Conservation (phyloP, 2,329 filamentous ascomycete genomes). For the Sarocladiaceae sp. region DNA sequence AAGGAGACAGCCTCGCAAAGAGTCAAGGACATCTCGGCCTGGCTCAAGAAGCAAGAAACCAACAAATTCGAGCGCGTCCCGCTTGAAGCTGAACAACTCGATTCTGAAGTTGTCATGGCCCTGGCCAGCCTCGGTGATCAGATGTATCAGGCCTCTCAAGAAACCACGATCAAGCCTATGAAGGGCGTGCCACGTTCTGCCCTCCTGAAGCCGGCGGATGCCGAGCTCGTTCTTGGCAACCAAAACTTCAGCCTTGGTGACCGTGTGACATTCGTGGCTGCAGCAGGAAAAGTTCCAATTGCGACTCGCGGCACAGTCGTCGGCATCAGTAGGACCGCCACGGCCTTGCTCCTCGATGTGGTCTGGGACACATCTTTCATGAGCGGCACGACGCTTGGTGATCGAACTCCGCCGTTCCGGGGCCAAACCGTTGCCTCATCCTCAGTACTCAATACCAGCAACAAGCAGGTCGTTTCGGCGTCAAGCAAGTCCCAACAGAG, state of each 20-base stretch:
- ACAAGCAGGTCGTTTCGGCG: constrained; percentile 73
- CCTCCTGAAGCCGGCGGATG: constrained; percentile 87
- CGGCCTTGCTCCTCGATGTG: constrained; percentile 78
- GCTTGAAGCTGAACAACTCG: constrained; percentile 91
- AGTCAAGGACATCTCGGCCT: constrained; percentile 89
- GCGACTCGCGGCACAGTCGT: constrained; percentile 90
- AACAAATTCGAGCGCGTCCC: constrained; percentile 95
- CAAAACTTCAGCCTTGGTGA: constrained; percentile 84
- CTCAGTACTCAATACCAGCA: constrained; percentile 83
- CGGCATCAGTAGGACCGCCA: constrained; percentile 83
- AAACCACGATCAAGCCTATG: constrained; percentile 63
- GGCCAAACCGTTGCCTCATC: constrained; percentile 86
- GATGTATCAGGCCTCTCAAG: constrained; percentile 45
- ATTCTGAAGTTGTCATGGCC: constrained; percentile 79
- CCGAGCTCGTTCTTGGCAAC: constrained; percentile 84
- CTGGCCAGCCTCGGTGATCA: constrained; percentile 75
- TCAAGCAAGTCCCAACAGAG: constrained; percentile 50
- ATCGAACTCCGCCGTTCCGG: constrained; percentile 87
- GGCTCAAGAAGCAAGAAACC: constrained; percentile 87
- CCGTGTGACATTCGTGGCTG: constrained; percentile 86
- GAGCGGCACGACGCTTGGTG: constrained; percentile 89
- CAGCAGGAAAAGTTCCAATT: constrained; percentile 92
- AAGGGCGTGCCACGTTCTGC: constrained; percentile 80
- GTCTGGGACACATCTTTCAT: constrained; percentile 95
- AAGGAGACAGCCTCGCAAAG: constrained; percentile 67